Evolutionary conservation across 148 eudicot genomes (phyloP).

Genomic region (Linanthus parryae): DNA sequence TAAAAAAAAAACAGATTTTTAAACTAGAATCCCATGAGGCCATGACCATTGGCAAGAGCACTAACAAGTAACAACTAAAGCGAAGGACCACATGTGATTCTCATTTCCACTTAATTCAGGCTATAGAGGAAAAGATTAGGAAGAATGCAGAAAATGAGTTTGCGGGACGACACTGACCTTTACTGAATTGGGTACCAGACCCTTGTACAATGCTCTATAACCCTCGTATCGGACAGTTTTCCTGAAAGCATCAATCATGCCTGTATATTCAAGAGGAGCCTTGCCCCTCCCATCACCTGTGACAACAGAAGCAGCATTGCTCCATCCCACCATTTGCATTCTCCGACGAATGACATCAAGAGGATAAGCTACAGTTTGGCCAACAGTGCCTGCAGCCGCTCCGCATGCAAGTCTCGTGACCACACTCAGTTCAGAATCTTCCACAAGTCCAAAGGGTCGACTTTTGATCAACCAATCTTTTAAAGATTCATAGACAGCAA

Average conservation of each 20-base stretch:
- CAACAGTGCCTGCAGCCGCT: constrained; percentile 87
- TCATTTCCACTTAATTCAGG: not conserved
- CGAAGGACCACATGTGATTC: not conserved
- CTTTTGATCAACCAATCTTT: constrained; percentile 77
- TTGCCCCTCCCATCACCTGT: constrained; percentile 72
- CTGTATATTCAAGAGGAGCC: constrained; percentile 65
- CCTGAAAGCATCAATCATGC: constrained; percentile 87
- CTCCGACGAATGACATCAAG: constrained; percentile 89
- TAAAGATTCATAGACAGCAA: constrained; percentile 83
- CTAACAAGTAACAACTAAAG: too few species aligned
- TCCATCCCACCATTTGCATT: constrained; percentile 99
- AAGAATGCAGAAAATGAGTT: not conserved
- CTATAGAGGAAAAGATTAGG: not conserved
- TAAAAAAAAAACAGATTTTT: too few species aligned
- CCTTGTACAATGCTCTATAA: constrained; percentile 80
- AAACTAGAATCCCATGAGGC: too few species aligned
- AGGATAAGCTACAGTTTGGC: constrained; percentile 96
- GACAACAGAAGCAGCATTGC: constrained; percentile 60
- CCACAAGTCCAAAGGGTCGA: constrained; percentile 55
- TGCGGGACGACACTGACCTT: constrained; percentile 48
- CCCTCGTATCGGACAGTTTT: constrained; percentile 83
- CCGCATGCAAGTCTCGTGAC: constrained; percentile 91
- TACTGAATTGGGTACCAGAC: constrained; percentile 92
- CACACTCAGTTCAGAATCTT: constrained; percentile 67
- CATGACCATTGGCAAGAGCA: too few species aligned